Conservation (phyloP, 305 asterid species). For the Striga hermonthica region DNA sequence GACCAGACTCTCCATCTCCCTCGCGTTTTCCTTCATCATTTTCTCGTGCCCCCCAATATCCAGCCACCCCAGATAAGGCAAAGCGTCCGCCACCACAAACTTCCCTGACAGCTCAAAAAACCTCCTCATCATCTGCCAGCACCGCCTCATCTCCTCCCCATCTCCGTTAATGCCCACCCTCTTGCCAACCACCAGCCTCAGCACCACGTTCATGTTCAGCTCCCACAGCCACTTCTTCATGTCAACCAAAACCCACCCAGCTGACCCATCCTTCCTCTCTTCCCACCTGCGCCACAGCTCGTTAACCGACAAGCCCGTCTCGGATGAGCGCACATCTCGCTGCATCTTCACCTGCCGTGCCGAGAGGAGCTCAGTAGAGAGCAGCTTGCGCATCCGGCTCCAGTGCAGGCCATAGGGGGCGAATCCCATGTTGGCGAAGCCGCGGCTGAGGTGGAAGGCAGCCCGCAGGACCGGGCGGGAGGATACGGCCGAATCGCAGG, state of each 20-base stretch:
- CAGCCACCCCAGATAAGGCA: slow-evolving; percentile 35
- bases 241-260: slow-evolving; percentile 30
- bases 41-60: slow-evolving; percentile 34
- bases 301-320: slow-evolving; percentile 4
- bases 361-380: slow-evolving; percentile 20
- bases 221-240: slow-evolving; percentile 35
- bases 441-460: slow-evolving; percentile 30
- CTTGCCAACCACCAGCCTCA: slow-evolving; percentile 36
- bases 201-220: slow-evolving; percentile 27
- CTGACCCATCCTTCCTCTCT: not conserved
- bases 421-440: slow-evolving; percentile 34
- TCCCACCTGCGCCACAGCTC: slow-evolving; percentile 29
- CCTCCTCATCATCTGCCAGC: slow-evolving; percentile 30
- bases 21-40: slow-evolving; percentile 5
- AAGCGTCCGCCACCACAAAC: slow-evolving; percentile 29
- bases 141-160: slow-evolving; percentile 16
- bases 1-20: slow-evolving; percentile 29
- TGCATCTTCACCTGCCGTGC: slow-evolving; percentile 8
- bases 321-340: not conserved
- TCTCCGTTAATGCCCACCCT: slow-evolving; percentile 14
- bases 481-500: slow-evolving; percentile 28
- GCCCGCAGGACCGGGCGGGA: slow-evolving; percentile 30
- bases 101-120: slow-evolving; percentile 30
- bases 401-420: slow-evolving; percentile 37
- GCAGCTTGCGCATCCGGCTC: slow-evolving; percentile 21